Percentiles rank a stretch among this genome's conserved stretches.
phyloP scores from a whole-genome alignment of 352 stramenopile genomes.

The Phytopythium aichiense region DNA sequence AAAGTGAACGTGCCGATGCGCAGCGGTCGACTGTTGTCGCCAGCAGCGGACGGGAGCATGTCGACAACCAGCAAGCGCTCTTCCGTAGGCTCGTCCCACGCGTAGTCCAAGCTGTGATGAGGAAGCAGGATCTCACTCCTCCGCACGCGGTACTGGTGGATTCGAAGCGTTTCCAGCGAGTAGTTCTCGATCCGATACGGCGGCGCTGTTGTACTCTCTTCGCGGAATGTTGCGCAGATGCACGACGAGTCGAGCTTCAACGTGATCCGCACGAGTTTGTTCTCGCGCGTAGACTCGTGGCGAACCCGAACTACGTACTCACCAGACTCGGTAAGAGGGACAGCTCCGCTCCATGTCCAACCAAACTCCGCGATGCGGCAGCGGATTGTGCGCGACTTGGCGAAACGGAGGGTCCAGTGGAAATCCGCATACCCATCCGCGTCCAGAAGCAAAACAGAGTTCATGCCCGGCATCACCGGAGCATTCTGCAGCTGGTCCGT shows the following conservation, averaged over 20 bases:
- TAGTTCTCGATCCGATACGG: conserved; percentile 89
- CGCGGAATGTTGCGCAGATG: conserved; percentile 77
- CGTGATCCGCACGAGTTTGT: conserved; percentile 70
- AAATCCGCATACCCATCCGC: conserved; percentile 80
- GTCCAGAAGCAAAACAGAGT: conserved; percentile 65
- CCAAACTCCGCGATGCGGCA: conserved; percentile 71
- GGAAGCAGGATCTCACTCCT: conserved; percentile 83
- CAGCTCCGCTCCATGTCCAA: conserved; percentile 82
- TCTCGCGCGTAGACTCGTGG: conserved; percentile 76
- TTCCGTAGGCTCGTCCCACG: conserved; percentile 85
- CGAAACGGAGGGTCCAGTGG: conserved; percentile 71
- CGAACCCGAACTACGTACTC: conserved; percentile 83
- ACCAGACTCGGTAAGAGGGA: conserved; percentile 68
- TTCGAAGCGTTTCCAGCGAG: conserved; percentile 83
- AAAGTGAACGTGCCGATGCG: conserved; percentile 80
- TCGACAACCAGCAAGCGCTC: conserved; percentile 78
- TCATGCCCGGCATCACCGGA: conserved; percentile 54
- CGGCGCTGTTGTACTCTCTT: conserved; percentile 71
- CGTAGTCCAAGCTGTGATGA: conserved; percentile 85
- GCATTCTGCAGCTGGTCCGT: conserved; percentile 32
- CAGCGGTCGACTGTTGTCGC: conserved; percentile 81
- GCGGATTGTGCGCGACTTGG: conserved; percentile 69
- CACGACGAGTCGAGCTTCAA: conserved; percentile 75
- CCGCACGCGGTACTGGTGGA: conserved; percentile 78
- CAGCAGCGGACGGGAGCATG: conserved; percentile 84